Conservation (phyloP, 305 asterid genomes). For the Caryopteris hybrid region DNA sequence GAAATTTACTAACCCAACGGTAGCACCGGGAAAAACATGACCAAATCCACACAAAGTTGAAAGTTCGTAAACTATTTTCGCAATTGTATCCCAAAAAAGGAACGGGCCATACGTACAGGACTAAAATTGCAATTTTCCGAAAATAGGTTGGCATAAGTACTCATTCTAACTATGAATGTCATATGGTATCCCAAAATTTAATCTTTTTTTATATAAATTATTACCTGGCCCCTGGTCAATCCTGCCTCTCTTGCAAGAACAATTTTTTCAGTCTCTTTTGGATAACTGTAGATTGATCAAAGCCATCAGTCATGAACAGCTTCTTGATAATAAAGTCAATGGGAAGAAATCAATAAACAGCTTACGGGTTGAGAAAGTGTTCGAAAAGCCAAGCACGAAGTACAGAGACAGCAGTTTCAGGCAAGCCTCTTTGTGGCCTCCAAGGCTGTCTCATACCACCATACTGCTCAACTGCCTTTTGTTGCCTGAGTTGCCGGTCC, state of each 20-base stretch:
- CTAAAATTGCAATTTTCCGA: too few relatives aligned
- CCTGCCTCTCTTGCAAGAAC: slow-evolving; percentile 82
- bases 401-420: slow-evolving; percentile 70
- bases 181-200: too few relatives aligned
- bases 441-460: slow-evolving; percentile 73
- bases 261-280: slow-evolving; percentile 75
- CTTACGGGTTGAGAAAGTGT: slow-evolving; percentile 91
- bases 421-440: slow-evolving; percentile 93
- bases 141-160: too few relatives aligned
- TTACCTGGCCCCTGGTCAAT: slow-evolving; percentile 76
- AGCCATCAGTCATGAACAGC: background rate
- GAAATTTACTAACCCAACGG: too few relatives aligned
- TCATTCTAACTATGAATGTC: too few relatives aligned
- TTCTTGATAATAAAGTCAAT: too few relatives aligned
- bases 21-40: too few relatives aligned
- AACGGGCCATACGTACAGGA: too few relatives aligned
- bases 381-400: slow-evolving; percentile 94
- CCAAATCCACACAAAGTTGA: too few relatives aligned
- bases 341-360: background rate
- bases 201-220: too few relatives aligned
- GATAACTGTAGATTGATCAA: slow-evolving; percentile 46
- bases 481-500: slow-evolving; percentile 73
- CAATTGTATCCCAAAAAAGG: too few relatives aligned
- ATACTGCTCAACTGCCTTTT: slow-evolving; percentile 56
- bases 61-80: too few relatives aligned